Evolutionary conservation across 495 filamentous ascomycete genomes (phyloP).

Genomic region (Hypoxylon subgilvum): DNA sequence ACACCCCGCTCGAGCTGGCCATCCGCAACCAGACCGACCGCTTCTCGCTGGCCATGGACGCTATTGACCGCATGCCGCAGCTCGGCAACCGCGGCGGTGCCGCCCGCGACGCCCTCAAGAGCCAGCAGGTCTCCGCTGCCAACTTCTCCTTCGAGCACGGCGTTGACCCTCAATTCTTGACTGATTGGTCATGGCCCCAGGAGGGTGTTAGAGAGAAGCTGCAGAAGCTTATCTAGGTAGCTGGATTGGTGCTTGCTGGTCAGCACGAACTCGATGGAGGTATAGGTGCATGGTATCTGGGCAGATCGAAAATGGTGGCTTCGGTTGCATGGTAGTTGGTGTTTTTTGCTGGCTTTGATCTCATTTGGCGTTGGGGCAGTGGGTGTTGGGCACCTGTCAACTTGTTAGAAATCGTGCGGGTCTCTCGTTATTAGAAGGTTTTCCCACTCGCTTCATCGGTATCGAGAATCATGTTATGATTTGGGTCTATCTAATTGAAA

Average conservation of each 20-base stretch:
- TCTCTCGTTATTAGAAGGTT: too few species aligned
- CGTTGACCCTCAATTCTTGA: constrained; percentile 68
- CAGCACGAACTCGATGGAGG: too few species aligned
- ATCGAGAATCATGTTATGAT: too few species aligned
- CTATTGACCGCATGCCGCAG: constrained; percentile 66
- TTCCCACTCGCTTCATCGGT: too few species aligned
- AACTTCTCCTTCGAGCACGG: constrained; percentile 68
- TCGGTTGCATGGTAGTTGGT: too few species aligned
- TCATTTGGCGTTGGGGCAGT: too few species aligned
- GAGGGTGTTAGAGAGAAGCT: constrained; percentile 40
- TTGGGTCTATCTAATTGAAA: too few species aligned
- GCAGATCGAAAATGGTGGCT: too few species aligned
- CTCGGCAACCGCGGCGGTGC: constrained; percentile 63
- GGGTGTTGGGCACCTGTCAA: too few species aligned
- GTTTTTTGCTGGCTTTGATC: too few species aligned
- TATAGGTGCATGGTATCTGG: too few species aligned
- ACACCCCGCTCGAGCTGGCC: constrained; percentile 74
- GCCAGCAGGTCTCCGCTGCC: constrained; percentile 62
- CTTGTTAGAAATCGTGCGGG: too few species aligned
- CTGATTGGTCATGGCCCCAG: constrained; percentile 68
- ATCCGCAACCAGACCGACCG: constrained; percentile 74
- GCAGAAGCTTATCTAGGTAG: constrained; percentile 13
- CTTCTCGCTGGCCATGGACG: constrained; percentile 73
- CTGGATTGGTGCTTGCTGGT: neutral
- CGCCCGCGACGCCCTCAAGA: constrained; percentile 65